These are phyloP conservation scores for Candida neerlandica DNA, from an alignment of 1,139 yeast species.

Conservation along the genomic window DNA sequence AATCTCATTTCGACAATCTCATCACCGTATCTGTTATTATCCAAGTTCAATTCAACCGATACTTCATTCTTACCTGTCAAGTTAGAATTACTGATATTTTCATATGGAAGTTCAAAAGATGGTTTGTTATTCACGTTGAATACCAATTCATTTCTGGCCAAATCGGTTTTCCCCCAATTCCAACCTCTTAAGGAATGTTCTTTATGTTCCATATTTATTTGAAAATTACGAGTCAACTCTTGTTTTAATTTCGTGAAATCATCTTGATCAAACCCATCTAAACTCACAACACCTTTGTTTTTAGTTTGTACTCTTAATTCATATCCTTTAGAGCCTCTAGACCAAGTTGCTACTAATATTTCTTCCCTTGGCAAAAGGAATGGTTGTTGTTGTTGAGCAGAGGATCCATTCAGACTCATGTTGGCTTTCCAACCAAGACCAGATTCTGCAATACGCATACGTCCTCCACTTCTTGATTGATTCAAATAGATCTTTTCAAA, in stretches of 20 bases:
- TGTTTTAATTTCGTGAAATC: constrained; percentile 81
- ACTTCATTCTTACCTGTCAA: constrained; percentile 93
- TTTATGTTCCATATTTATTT: constrained; percentile 69
- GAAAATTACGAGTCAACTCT: constrained; percentile 79
- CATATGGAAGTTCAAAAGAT: constrained; percentile 86
- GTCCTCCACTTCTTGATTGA: constrained; percentile 81
- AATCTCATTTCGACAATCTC: constrained; percentile 94
- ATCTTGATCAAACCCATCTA: constrained; percentile 89
- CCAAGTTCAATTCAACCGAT: constrained; percentile 79
- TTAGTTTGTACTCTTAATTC: constrained; percentile 89
- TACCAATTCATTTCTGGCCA: constrained; percentile 88
- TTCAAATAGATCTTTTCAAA: constrained; percentile 88
- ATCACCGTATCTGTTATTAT: constrained; percentile 73
- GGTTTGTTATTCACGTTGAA: constrained; percentile 89
- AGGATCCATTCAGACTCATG: constrained; percentile 13
- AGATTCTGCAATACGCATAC: constrained; percentile 90
- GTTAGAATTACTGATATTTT: constrained; percentile 81
- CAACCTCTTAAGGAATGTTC: constrained; percentile 97
- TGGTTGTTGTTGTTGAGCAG: constrained; percentile 53
- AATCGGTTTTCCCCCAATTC: constrained; percentile 97
- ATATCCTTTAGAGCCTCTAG: constrained; percentile 89
- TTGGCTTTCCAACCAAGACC: constrained; percentile 96
- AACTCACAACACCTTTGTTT: constrained; percentile 79
- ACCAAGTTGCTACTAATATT: constrained; percentile 81
- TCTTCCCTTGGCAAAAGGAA: constrained; percentile 86